A percentile compares a stretch with the other conserved stretches of the same genome.
Conservation (phyloP, 1,139 yeast species). For the Blastobotrys arbuscula region DNA sequence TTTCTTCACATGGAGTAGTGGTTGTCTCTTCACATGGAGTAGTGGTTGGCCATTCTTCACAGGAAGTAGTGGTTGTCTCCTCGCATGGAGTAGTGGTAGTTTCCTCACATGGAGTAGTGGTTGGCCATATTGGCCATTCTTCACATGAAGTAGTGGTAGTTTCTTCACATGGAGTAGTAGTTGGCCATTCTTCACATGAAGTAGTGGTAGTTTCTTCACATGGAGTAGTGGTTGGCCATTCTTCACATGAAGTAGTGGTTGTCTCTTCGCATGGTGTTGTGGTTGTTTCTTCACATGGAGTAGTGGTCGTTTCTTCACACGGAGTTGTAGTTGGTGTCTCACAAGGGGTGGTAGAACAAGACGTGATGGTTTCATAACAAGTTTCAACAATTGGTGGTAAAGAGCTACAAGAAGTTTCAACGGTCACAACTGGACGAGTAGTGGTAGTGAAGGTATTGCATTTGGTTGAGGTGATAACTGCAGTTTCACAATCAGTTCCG, state of each 20-base stretch:
- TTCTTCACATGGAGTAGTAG: not conserved
- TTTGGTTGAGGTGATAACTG: not conserved
- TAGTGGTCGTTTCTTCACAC: not conserved
- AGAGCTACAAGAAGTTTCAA: not conserved
- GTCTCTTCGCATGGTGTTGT: not conserved
- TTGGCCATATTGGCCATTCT: too few relatives aligned
- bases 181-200: not conserved
- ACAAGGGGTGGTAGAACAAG: not conserved
- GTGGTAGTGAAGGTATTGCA: not conserved
- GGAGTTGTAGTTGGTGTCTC: not conserved
- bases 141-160: not conserved
- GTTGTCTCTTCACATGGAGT: constrained; percentile 2
- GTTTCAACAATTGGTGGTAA: constrained; percentile 1
- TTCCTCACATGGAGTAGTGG: not conserved
- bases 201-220: not conserved
- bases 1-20: not conserved
- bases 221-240: constrained; percentile 1
- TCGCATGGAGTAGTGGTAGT: not conserved
- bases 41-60: not conserved
- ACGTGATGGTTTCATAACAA: not conserved
- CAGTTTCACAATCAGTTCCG: not conserved
- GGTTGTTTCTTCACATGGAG: not conserved
- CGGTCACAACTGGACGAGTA: not conserved
- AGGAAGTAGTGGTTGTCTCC: not conserved
- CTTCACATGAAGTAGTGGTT: not conserved